A percentile compares a stretch with the other conserved stretches of the same genome.
Evolutionary conservation across 2,329 filamentous ascomycete species (phyloP).

Genomic region (Talaromyces sp.): DNA sequence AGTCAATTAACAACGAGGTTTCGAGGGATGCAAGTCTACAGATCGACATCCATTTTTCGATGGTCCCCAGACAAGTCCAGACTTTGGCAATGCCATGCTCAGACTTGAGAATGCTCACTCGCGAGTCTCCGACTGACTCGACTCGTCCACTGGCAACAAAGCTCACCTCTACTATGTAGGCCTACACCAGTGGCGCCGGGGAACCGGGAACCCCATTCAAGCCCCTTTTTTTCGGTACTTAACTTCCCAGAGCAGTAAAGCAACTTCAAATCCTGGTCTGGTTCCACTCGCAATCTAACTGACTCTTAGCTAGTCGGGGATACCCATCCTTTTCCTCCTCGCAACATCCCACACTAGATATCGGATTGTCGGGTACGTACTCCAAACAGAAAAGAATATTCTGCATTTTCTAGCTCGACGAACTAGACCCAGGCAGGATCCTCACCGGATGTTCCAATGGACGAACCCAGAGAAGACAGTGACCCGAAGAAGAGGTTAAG

Average conservation of each 20-base stretch:
- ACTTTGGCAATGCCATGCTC: not conserved
- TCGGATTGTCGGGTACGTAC: not conserved
- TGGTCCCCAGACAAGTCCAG: not conserved
- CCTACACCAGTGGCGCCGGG: slow-evolving; percentile 8
- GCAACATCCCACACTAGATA: not conserved
- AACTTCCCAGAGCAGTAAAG: not conserved
- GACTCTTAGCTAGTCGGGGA: not conserved
- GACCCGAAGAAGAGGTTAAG: slow-evolving; percentile 8
- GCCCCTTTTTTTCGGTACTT: slow-evolving; percentile 10
- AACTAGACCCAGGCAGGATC: not conserved
- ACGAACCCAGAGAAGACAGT: not conserved
- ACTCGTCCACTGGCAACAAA: not conserved
- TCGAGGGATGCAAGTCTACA: not conserved
- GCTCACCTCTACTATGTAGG: not conserved
- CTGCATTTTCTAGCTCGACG: slow-evolving; percentile 3
- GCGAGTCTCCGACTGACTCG: not conserved
- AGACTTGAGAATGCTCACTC: not conserved
- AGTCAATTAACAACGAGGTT: not conserved
- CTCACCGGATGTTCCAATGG: not conserved
- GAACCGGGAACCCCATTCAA: slow-evolving; percentile 7
- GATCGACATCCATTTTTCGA: not conserved
- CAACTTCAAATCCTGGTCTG: not conserved
- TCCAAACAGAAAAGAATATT: slow-evolving; percentile 9
- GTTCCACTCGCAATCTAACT: not conserved
- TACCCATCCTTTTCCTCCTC: not conserved